These are phyloP conservation scores for Penicillium manginii DNA, from an alignment of 495 filamentous ascomycete genomes.

Conservation along the genomic window DNA sequence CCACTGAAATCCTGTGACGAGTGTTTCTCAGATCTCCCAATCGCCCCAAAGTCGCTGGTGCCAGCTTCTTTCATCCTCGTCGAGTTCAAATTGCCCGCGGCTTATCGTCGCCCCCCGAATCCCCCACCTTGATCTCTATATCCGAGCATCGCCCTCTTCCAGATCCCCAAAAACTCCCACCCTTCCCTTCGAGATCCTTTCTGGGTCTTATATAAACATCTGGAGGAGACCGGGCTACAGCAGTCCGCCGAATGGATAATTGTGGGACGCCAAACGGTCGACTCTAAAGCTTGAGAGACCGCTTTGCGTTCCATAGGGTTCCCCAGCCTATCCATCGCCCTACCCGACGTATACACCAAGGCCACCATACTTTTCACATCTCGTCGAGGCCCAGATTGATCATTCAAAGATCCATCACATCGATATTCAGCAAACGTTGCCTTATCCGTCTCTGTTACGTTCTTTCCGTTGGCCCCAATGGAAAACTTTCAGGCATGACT, in stretches of 20 bases:
- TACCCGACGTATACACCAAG: background rate
- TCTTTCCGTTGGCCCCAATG: conserved; percentile 31
- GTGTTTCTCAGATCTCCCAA: background rate
- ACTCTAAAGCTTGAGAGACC: conserved; percentile 52
- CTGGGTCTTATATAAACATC: background rate
- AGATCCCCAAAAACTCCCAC: background rate
- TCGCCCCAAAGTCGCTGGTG: conserved; percentile 1
- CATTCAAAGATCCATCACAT: background rate
- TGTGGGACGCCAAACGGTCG: conserved; percentile 58
- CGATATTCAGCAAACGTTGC: background rate
- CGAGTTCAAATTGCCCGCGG: background rate
- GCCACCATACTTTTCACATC: background rate
- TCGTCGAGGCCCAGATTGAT: background rate
- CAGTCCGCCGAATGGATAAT: conserved; percentile 42
- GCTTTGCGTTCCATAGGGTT: conserved; percentile 59
- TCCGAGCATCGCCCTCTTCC: background rate
- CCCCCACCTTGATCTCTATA: background rate
- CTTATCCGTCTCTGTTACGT: background rate
- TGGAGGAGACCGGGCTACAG: conserved; percentile 20
- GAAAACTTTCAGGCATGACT: conserved; percentile 47
- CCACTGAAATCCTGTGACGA: background rate
- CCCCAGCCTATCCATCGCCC: conserved; percentile 34
- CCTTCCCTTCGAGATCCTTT: background rate
- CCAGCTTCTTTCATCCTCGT: background rate
- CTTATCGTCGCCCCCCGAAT: background rate